Evolutionary conservation across 2,329 filamentous ascomycete genomes (phyloP).

Genomic region (Podosphaera xanthii): DNA sequence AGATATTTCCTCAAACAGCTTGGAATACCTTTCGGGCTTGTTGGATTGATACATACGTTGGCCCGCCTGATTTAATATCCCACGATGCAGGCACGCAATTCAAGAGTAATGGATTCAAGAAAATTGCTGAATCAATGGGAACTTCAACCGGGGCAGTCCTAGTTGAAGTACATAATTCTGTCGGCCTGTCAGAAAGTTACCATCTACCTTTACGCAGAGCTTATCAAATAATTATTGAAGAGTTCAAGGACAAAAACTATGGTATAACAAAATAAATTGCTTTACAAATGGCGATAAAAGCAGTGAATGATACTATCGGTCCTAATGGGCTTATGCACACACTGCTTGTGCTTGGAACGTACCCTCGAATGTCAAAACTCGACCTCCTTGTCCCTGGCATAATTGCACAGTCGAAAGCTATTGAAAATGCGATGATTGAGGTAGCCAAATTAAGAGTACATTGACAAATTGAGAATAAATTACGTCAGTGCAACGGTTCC

Average conservation of each 20-base stretch:
- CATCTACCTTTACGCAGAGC: background rate
- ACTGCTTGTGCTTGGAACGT: background rate
- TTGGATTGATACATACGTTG: background rate
- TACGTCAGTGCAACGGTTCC: background rate
- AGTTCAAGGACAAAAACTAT: background rate
- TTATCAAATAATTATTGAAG: background rate
- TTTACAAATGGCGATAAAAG: background rate
- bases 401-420: background rate
- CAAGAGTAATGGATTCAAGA: background rate
- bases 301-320: too few relatives aligned
- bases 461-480: background rate
- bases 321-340: background rate
- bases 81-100: background rate
- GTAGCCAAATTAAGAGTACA: background rate
- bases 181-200: background rate
- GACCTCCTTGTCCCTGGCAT: background rate
- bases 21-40: background rate
- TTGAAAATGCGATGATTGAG: background rate
- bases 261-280: background rate
- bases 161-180: background rate
- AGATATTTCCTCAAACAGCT: background rate
- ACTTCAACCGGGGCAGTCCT: background rate
- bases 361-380: background rate
- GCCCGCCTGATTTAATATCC: background rate
- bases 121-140: background rate